Conservation (phyloP, 805 yeast species). For the Pichia exigua region DNA sequence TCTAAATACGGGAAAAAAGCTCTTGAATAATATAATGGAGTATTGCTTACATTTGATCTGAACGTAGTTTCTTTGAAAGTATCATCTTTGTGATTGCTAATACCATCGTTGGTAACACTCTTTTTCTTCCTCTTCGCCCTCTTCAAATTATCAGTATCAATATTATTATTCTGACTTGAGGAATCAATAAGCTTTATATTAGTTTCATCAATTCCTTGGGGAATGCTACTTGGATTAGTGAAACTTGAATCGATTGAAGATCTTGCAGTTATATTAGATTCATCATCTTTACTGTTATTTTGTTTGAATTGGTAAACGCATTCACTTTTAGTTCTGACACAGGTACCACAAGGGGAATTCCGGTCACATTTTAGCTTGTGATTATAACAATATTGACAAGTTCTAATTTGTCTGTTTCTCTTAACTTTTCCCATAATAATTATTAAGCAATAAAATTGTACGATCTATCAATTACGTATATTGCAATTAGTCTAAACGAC, state of each 20-base stretch:
- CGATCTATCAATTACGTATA: too few relatives aligned
- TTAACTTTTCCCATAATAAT: constrained; percentile 8
- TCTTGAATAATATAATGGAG: constrained; percentile 11
- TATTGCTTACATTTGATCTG: not conserved
- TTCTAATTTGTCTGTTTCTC: constrained; percentile 10
- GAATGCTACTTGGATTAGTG: not conserved
- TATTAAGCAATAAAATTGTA: not conserved
- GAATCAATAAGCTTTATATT: not conserved
- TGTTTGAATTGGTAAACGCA: constrained; percentile 10
- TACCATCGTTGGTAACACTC: not conserved
- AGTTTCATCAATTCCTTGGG: not conserved
- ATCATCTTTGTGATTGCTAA: not conserved
- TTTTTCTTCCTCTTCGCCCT: not conserved
- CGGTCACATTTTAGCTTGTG: constrained; percentile 13
- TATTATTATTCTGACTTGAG: not conserved
- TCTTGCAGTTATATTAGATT: not conserved
- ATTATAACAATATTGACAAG: constrained; percentile 13
- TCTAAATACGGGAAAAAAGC: constrained; percentile 12
- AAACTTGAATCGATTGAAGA: not conserved
- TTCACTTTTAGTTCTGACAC: constrained; percentile 8
- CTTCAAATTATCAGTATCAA: not conserved
- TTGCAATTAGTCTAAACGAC: not conserved
- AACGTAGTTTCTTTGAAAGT: not conserved
- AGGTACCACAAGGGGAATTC: constrained; percentile 10
- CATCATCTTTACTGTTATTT: not conserved